Percentiles rank a stretch among this genome's conserved stretches.
phyloP scores from a whole-genome alignment of 108 stramenopile genomes.

The Parietichytrium sp. region DNA sequence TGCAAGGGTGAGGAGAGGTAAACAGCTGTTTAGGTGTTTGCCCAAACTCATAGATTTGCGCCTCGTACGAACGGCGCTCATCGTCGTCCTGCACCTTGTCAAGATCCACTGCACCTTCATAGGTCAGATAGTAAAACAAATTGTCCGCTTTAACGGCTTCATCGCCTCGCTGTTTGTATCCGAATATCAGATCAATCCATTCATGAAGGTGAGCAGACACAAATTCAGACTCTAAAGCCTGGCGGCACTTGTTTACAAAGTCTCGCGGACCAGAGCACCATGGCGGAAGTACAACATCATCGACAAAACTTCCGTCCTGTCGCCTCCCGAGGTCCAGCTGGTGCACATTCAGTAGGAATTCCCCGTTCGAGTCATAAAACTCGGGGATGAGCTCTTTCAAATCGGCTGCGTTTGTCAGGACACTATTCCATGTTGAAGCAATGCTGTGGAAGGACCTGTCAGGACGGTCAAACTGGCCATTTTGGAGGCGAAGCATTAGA shows the following conservation, averaged over 20 bases:
- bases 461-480: conserved; percentile 92
- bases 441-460: conserved; percentile 90
- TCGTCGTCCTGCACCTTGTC: conserved; percentile 29
- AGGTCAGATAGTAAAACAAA: conserved; percentile 48
- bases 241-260: conserved; percentile 78
- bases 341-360: conserved; percentile 84
- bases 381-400: conserved; percentile 96
- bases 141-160: conserved; percentile 64
- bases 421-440: conserved; percentile 70
- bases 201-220: conserved; percentile 75
- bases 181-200: conserved; percentile 99
- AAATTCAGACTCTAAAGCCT: conserved; percentile 87
- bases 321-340: conserved; percentile 85
- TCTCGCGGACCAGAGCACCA: conserved; percentile 81
- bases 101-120: conserved; percentile 57
- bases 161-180: conserved; percentile 78
- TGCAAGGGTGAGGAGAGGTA: conserved; percentile 45
- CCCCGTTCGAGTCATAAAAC: conserved; percentile 79
- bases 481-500: conserved; percentile 95
- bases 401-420: conserved; percentile 85
- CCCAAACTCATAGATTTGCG: conserved; percentile 50
- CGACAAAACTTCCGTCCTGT: conserved; percentile 77
- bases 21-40: conserved; percentile 50
- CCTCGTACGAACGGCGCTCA: conserved; percentile 70
- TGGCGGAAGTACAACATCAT: conserved; percentile 82